phyloP scores from a whole-genome alignment of 169 alveolate species.

The Toxoplasma gondii region DNA sequence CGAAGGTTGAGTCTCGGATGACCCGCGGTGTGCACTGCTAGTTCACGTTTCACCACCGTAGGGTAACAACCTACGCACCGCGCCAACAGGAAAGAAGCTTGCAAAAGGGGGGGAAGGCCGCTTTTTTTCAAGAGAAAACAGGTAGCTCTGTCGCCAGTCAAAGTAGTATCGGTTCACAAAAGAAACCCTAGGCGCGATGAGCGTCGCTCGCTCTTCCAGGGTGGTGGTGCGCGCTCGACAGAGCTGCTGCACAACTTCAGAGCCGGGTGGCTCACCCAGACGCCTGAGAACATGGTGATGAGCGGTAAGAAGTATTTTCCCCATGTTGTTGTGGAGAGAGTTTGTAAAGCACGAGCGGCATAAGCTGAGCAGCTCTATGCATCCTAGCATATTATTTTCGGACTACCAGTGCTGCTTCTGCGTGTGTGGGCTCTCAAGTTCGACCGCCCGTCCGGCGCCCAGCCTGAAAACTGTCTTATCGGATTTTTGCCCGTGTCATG shows the following conservation, averaged over 20 bases:
- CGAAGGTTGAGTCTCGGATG: not conserved
- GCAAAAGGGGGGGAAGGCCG: not conserved
- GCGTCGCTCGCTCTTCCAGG: not conserved
- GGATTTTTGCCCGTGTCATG: no score
- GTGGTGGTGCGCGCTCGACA: not conserved
- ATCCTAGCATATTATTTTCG: no score
- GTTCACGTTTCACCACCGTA: not conserved
- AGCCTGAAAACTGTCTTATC: no score
- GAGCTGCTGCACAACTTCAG: not conserved
- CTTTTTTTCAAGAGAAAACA: not conserved
- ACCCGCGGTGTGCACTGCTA: not conserved
- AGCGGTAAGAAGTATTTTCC: no score
- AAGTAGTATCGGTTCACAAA: not conserved
- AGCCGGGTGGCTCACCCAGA: no score
- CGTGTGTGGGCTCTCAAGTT: no score
- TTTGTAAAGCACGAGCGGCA: no score
- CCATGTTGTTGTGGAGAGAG: no score
- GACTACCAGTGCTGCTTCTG: no score
- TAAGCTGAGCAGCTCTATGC: no score
- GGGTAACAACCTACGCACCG: not conserved
- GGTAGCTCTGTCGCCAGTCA: not conserved
- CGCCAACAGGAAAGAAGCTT: not conserved
- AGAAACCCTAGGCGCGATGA: not conserved
- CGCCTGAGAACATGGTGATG: no score
- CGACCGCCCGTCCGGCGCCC: no score